Percentiles rank a stretch among this genome's conserved stretches.
Evolutionary conservation across 306 rosid species (phyloP).

Genomic region (Clitoria ternatea): DNA sequence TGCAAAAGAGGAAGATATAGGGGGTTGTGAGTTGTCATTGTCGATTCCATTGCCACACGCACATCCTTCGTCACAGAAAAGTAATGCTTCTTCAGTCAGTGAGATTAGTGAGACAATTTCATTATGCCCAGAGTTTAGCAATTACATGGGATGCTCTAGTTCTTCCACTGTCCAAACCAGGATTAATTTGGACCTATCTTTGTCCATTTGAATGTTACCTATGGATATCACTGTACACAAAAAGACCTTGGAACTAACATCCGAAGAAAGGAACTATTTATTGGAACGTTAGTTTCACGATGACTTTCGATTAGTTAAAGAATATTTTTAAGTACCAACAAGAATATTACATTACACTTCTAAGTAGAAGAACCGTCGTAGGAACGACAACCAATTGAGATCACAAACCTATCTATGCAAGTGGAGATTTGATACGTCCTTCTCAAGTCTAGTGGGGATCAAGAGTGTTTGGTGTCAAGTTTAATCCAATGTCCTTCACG

Average conservation of each 20-base stretch:
- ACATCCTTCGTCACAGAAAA: conserved; percentile 27
- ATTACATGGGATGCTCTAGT: conserved; percentile 35
- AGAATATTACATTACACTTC: too few species aligned
- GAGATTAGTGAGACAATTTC: conserved; percentile 53
- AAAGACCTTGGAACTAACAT: too few species aligned
- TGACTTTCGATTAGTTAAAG: too few species aligned
- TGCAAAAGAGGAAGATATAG: background rate
- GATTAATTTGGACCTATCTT: conserved; percentile 54
- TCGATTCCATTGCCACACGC: conserved; percentile 38
- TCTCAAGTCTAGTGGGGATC: too few species aligned
- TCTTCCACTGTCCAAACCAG: conserved; percentile 32
- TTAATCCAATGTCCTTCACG: too few species aligned
- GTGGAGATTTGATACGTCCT: too few species aligned
- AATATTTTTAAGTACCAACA: too few species aligned
- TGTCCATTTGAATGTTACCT: conserved; percentile 37
- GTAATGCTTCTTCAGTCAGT: conserved; percentile 38
- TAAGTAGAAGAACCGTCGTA: too few species aligned
- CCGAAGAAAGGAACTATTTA: background rate
- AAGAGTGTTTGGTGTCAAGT: too few species aligned
- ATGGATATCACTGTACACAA: too few species aligned
- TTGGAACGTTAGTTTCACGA: background rate
- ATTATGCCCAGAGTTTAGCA: conserved; percentile 28
- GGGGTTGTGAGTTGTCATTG: conserved; percentile 46
- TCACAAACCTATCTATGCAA: too few species aligned
- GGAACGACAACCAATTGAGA: too few species aligned